A percentile compares a stretch with the other conserved stretches of the same genome.
phyloP scores from a whole-genome alignment of 2,329 filamentous ascomycete genomes.

The Ophiostoma tasmaniense region DNA sequence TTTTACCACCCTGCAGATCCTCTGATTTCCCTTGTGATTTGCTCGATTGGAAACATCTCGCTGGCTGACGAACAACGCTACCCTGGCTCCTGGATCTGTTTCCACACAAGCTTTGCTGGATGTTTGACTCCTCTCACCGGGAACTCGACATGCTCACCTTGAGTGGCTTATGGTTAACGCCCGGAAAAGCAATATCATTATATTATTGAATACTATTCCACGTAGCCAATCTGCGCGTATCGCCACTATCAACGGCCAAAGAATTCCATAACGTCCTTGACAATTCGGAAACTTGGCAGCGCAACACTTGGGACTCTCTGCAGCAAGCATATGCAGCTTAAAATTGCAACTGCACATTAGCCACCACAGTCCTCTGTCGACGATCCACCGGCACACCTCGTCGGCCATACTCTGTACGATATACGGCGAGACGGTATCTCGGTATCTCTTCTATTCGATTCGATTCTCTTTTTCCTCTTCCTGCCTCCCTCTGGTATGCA shows the following conservation, averaged over 20 bases:
- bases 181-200: too few species aligned
- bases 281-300: conserved; percentile 1
- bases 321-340: conserved; percentile 4
- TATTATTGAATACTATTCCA: not conserved
- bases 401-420: not conserved
- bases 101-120: not conserved
- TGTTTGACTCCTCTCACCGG: not conserved
- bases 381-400: not conserved
- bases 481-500: not conserved
- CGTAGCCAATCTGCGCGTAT: not conserved
- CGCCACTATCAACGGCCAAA: not conserved
- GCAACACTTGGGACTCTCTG: not conserved
- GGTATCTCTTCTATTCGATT: not conserved
- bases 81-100: not conserved
- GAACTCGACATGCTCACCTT: not conserved
- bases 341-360: not conserved
- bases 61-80: conserved; percentile 10
- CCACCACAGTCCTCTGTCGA: not conserved
- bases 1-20: conserved; percentile 21
- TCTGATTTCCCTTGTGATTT: conserved; percentile 28
- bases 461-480: not conserved
- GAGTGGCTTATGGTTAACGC: not conserved
- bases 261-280: not conserved
- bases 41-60: conserved; percentile 14
- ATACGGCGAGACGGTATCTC: not conserved